Conservation (phyloP, 2,329 filamentous ascomycete genomes). For the Apiospora rasikravindrae region DNA sequence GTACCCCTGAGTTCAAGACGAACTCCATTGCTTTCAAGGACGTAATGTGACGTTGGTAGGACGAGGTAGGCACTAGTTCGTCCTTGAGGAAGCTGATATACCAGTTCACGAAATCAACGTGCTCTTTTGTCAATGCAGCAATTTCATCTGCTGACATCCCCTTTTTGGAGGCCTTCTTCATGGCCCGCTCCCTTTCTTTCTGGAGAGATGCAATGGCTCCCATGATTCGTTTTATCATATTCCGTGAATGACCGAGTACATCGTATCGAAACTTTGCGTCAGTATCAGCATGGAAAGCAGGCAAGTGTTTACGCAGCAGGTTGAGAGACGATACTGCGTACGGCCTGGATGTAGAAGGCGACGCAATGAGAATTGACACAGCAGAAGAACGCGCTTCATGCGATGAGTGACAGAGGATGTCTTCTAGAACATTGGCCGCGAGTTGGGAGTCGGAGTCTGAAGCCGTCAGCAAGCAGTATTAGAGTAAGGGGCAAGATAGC, state of each 20-base stretch:
- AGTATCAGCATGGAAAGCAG: constrained; percentile 78
- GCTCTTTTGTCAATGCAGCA: constrained; percentile 46
- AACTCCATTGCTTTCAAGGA: constrained; percentile 73
- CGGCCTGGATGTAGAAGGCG: constrained; percentile 74
- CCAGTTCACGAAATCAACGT: constrained; percentile 72
- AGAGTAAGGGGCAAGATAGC: neutral
- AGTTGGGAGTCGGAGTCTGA: constrained; percentile 36
- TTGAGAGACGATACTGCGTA: constrained; percentile 67
- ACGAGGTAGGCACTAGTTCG: constrained; percentile 80
- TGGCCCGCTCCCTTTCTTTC: constrained; percentile 37
- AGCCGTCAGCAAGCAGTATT: constrained; percentile 18
- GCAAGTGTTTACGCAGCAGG: constrained; percentile 69
- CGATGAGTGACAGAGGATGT: constrained; percentile 60
- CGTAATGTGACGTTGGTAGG: constrained; percentile 88
- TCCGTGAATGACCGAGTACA: constrained; percentile 74
- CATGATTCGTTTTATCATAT: constrained; percentile 77
- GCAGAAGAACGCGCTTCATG: constrained; percentile 77
- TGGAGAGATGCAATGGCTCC: constrained; percentile 65
- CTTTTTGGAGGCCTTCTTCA: constrained; percentile 39
- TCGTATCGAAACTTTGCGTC: constrained; percentile 88
- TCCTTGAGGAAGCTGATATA: constrained; percentile 73
- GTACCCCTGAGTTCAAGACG: constrained; percentile 61
- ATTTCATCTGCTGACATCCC: constrained; percentile 9
- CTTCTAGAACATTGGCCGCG: constrained; percentile 52
- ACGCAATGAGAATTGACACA: constrained; percentile 79